These are phyloP conservation scores for Fusarium annulatum DNA, from an alignment of 2,329 filamentous ascomycete species.

Conservation along the genomic window DNA sequence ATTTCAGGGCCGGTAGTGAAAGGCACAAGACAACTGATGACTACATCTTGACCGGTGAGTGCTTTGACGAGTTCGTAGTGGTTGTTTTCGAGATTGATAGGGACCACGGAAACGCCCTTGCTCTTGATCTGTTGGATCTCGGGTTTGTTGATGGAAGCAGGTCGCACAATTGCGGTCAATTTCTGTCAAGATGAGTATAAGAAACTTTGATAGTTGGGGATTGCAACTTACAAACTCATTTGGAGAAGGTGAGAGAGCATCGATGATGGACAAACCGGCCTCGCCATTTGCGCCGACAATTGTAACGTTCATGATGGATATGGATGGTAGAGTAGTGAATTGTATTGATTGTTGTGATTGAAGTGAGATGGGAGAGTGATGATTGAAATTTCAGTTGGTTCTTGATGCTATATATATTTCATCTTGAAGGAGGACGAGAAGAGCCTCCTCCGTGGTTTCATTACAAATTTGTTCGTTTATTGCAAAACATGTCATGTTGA, in stretches of 20 bases:
- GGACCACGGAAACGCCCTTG: conserved; percentile 18
- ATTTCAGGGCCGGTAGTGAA: conserved; percentile 3
- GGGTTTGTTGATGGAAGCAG: conserved; percentile 28
- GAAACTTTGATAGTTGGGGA: neutral
- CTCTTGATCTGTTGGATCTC: conserved; percentile 9
- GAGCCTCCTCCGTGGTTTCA: neutral
- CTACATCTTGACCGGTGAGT: conserved; percentile 25
- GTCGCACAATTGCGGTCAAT: conserved; percentile 24
- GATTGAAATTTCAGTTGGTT: neutral
- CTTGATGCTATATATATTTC: neutral
- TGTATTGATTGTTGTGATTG: neutral
- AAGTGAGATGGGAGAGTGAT: neutral
- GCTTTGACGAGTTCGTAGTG: conserved; percentile 19
- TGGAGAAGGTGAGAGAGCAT: conserved; percentile 15
- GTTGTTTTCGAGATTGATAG: conserved; percentile 9
- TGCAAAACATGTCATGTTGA: conserved; percentile 4
- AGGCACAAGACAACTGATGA: conserved; percentile 12
- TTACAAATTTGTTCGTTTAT: conserved; percentile 14
- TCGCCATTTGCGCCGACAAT: conserved; percentile 36
- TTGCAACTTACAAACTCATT: conserved; percentile 19
- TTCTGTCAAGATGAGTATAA: neutral
- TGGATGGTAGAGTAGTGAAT: neutral
- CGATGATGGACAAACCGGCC: conserved; percentile 23
- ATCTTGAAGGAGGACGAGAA: neutral
- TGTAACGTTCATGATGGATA: conserved; percentile 26